A percentile compares a stretch with the other conserved stretches of the same genome.
Conservation (phyloP, 805 yeast species). For the Pichia phayaonensis region DNA sequence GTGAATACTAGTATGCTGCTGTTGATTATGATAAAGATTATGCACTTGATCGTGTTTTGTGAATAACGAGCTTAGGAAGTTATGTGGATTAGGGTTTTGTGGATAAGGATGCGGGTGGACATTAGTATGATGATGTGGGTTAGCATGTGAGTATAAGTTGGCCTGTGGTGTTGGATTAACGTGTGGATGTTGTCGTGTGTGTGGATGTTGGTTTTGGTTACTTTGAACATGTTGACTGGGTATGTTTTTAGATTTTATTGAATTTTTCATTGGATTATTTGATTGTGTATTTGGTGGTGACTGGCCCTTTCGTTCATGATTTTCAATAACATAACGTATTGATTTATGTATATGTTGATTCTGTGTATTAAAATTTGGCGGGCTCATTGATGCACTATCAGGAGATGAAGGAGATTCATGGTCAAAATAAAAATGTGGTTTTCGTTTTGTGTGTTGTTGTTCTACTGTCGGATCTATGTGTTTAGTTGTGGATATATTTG, state of each 20-base stretch:
- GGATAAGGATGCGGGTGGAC: neutral
- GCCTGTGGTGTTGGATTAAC: neutral
- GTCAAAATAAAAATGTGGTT: conserved; percentile 5
- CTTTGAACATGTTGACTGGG: neutral
- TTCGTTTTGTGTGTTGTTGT: neutral
- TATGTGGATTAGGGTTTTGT: neutral
- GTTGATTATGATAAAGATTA: neutral
- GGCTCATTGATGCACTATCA: conserved; percentile 2
- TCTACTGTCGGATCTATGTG: neutral
- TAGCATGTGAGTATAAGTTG: neutral
- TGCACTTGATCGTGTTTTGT: neutral
- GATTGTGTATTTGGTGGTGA: neutral
- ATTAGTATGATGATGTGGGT: neutral
- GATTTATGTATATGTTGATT: conserved; percentile 5
- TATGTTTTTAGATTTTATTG: neutral
- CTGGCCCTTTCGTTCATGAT: neutral
- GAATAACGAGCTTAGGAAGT: neutral
- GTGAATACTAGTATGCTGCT: neutral
- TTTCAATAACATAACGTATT: neutral
- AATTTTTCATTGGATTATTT: neutral
- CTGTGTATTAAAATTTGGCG: neutral
- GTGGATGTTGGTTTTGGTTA: neutral
- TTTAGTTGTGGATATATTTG: neutral
- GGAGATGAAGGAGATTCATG: conserved; percentile 9
- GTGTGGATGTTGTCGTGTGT: neutral